Percentiles rank a stretch among this genome's conserved stretches.
phyloP scores from a whole-genome alignment of 2,329 filamentous ascomycete species.

The Canariomyces notabilis region DNA sequence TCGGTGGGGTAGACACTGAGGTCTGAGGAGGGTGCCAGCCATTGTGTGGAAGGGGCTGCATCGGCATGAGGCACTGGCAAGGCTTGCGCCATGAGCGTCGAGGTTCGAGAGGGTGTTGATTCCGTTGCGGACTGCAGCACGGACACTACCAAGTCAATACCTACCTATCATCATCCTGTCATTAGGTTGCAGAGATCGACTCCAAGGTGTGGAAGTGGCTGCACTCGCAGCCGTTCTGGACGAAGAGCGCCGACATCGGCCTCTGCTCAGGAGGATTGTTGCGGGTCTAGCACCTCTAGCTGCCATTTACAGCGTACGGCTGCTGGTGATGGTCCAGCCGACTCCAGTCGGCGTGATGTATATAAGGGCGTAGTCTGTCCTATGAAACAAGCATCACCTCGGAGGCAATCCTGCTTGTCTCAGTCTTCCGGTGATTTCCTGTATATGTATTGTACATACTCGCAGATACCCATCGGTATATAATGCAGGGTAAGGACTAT shows the following conservation, averaged over 20 bases:
- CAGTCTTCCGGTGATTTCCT: too few relatives aligned
- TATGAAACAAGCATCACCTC: too few relatives aligned
- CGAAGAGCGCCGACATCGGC: slow-evolving; percentile 21
- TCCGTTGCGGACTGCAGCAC: too few relatives aligned
- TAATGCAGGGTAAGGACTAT: slow-evolving; percentile 29
- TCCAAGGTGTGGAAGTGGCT: not conserved
- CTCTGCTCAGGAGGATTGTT: not conserved
- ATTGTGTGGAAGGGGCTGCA: too few relatives aligned
- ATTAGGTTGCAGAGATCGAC: not conserved
- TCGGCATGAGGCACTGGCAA: too few relatives aligned
- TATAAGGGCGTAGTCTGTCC: too few relatives aligned
- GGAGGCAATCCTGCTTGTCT: too few relatives aligned
- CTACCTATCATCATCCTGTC: not conserved
- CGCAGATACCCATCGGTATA: slow-evolving; percentile 13
- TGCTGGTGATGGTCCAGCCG: not conserved
- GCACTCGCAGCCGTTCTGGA: too few relatives aligned
- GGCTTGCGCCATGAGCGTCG: too few relatives aligned
- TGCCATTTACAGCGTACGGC: not conserved
- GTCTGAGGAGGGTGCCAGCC: not conserved
- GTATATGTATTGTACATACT: slow-evolving; percentile 5
- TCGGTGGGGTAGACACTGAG: not conserved
- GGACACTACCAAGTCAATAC: too few relatives aligned
- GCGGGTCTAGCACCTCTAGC: not conserved
- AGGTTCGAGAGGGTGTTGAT: too few relatives aligned
- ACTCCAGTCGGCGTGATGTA: not conserved